Conservation (phyloP, 805 yeast genomes). For the Sungouiella blattae region DNA sequence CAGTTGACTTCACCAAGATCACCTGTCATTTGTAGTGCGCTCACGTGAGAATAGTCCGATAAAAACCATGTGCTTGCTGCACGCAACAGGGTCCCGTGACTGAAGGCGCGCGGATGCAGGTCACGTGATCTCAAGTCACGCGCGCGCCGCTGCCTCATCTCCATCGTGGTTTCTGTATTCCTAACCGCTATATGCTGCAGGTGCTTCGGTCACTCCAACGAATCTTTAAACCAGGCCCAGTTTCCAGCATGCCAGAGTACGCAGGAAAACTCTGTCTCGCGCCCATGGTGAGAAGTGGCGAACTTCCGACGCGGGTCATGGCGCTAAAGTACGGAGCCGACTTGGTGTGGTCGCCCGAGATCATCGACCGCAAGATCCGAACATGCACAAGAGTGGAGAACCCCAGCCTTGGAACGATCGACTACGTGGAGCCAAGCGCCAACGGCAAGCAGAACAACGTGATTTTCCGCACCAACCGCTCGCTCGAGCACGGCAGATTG, state of each 20-base stretch:
- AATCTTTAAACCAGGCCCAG: too few relatives aligned
- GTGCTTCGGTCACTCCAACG: too few relatives aligned
- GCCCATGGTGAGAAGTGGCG: slow-evolving; percentile 97
- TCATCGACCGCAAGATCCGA: slow-evolving; percentile 79
- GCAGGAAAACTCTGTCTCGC: slow-evolving; percentile 82
- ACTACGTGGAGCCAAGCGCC: slow-evolving; percentile 39
- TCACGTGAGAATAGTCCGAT: too few relatives aligned
- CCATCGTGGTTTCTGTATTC: too few relatives aligned
- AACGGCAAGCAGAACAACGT: slow-evolving; percentile 37
- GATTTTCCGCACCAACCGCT: slow-evolving; percentile 71
- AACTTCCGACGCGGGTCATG: slow-evolving; percentile 81
- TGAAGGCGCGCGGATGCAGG: too few relatives aligned
- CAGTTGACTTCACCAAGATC: too few relatives aligned
- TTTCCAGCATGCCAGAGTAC: slow-evolving; percentile 63
- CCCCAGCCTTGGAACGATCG: slow-evolving; percentile 53
- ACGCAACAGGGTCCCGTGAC: too few relatives aligned
- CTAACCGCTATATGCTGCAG: too few relatives aligned
- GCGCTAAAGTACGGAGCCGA: slow-evolving; percentile 87
- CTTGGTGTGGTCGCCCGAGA: slow-evolving; percentile 92
- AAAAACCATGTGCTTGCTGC: too few relatives aligned
- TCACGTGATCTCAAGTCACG: too few relatives aligned
- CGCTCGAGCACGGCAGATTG: slow-evolving; percentile 57
- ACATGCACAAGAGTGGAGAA: slow-evolving; percentile 66
- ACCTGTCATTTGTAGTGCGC: too few relatives aligned
- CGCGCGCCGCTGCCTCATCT: too few relatives aligned